These are phyloP conservation scores for Microstegium vimineum DNA, from an alignment of 176 grass and related monocot species.

Conservation along the genomic window DNA sequence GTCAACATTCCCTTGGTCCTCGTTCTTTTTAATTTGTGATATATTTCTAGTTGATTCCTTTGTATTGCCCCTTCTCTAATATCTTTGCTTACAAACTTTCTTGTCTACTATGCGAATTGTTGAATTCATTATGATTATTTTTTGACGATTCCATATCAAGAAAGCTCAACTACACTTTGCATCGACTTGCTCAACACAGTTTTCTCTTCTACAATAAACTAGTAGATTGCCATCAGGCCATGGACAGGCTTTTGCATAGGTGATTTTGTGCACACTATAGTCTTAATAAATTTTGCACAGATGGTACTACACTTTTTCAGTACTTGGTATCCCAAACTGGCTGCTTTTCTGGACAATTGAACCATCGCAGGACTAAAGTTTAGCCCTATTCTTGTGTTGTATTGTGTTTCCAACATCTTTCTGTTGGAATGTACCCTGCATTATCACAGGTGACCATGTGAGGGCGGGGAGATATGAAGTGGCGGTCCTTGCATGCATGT, in stretches of 20 bases:
- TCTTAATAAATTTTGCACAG: constrained; percentile 2
- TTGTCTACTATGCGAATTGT: neutral
- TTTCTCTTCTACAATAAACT: neutral
- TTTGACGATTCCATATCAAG: neutral
- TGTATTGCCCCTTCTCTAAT: neutral
- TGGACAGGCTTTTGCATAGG: neutral
- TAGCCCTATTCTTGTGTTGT: constrained; percentile 25
- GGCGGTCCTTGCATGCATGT: constrained; percentile 47
- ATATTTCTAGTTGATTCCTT: constrained; percentile 15
- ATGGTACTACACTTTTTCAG: constrained; percentile 14
- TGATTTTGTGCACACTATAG: neutral
- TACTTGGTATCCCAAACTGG: constrained; percentile 17
- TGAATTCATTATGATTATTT: neutral
- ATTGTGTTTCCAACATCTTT: constrained; percentile 13
- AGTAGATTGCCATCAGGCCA: neutral
- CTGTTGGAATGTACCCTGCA: constrained; percentile 27
- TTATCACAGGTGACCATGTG: constrained; percentile 48
- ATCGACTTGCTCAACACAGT: neutral
- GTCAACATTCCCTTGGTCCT: neutral
- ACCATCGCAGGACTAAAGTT: constrained; percentile 12
- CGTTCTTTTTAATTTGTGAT: neutral
- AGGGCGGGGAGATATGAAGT: constrained; percentile 27
- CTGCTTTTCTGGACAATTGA: constrained; percentile 23
- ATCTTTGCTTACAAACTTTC: neutral
- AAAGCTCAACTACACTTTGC: neutral